Evolutionary conservation across 2,329 filamentous ascomycete species (phyloP).

Genomic region (Celoporthe dispersa): DNA sequence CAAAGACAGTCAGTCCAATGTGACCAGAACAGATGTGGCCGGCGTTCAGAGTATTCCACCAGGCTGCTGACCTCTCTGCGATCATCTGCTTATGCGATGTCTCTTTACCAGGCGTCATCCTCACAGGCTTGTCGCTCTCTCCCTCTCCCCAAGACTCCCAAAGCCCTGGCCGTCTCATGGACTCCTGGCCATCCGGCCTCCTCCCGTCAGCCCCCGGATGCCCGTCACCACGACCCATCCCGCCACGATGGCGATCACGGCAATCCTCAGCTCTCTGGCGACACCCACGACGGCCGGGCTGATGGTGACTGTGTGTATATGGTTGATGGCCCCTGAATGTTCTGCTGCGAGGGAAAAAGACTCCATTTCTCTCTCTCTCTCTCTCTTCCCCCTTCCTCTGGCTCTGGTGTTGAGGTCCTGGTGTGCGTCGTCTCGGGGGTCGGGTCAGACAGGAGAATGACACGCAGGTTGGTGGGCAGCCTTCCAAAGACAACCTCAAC

Average conservation of each 20-base stretch:
- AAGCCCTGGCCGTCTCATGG: not conserved
- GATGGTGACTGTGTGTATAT: conserved; percentile 39
- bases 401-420: not conserved
- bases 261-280: conserved; percentile 35
- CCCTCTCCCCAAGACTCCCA: not conserved
- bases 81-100: no score
- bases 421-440: not conserved
- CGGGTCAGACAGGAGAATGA: not conserved
- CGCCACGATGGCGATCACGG: conserved; percentile 18
- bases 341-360: conserved; percentile 41
- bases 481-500: not conserved
- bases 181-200: not conserved
- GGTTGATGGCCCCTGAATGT: conserved; percentile 42
- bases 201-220: conserved; percentile 32
- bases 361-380: conserved; percentile 35
- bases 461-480: not conserved
- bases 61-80: not conserved
- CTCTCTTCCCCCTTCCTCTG: not conserved
- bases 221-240: conserved; percentile 41
- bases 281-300: conserved; percentile 35
- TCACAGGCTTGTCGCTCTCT: not conserved
- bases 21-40: no score
- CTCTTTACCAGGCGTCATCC: no score
- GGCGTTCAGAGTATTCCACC: not conserved
- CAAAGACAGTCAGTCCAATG: no score